Base-by-base conservation (phyloP, 1,284 basidiomycete species). In the Ustilago tritici region DNA sequence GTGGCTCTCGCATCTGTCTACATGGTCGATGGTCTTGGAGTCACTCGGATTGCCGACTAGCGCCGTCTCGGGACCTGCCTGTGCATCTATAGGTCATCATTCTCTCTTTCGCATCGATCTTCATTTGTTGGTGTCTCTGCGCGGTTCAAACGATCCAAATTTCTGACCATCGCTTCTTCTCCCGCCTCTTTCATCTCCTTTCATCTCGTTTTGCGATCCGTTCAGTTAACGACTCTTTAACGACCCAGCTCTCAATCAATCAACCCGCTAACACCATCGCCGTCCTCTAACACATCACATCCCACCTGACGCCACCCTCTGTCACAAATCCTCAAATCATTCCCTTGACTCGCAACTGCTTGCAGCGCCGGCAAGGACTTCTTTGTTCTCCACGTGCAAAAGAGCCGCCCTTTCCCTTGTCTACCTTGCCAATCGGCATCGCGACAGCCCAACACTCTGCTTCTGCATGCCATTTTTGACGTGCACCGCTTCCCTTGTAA, bases 151-250 rank as follows among this genome's bases (percentile, higher is more conserved):
- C 10, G 35, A 38, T 17, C 49, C 36, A 35, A 32, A 55, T 19
- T 46, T 56, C 61, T 67, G 46, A 68, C 62, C 57, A 31, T n/a
- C 38, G n/a, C 47, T 32, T 32, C 65, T 28, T 40, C 10, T 47
- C 49, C 41, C 40, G 53, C 34, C 32, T 54, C 41, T 31, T 62
- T 62, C 69, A 62, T 65, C 35, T 43, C 5, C 49, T 40, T 50
- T 59, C 61, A 59, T 59, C 55, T 41, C 17, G 11, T 43, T 34
- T 61, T 62, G 38, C 53, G 17, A 41, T 49, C 43, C 46, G 54
- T 15, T 50, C 53, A 73, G 65, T 58, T 73, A 68, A 73, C 70
- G 70, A 73, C 65, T 65, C 46, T 57, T 40, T 73, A 55, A 73
- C 70, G 70, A 73, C 65, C 70, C 61, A 68, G 49, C 70, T 41